Percentiles rank a stretch among this genome's conserved stretches.
phyloP scores from a whole-genome alignment of 345 rosid genomes.

The Syzygium aqueum region DNA sequence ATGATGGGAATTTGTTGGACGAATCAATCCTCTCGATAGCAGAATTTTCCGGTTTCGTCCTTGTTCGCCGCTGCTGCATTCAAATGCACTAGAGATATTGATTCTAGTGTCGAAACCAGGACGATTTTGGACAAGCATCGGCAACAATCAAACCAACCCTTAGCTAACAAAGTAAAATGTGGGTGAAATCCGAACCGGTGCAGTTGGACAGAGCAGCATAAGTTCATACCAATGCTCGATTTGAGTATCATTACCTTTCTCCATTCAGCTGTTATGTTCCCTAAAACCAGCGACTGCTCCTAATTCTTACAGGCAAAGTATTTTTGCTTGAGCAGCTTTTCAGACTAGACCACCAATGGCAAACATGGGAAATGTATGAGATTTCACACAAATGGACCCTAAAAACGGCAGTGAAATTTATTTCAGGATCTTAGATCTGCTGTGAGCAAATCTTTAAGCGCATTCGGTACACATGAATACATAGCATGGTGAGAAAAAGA shows the following conservation, averaged over 20 bases:
- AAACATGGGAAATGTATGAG: not conserved
- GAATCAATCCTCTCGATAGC: not conserved
- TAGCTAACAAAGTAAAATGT: not conserved
- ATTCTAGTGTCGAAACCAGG: not conserved
- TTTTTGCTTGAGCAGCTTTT: not conserved
- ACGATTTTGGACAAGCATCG: not conserved
- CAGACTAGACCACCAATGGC: not conserved
- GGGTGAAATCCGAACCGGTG: not conserved
- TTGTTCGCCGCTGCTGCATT: not conserved
- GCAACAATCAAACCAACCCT: not conserved
- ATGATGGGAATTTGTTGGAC: not conserved
- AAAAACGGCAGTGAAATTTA: not conserved
- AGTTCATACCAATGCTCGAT: not conserved
- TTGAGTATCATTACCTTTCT: not conserved
- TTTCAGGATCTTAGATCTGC: not conserved
- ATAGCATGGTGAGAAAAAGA: not conserved
- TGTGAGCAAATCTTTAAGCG: not conserved
- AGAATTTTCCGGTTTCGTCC: not conserved
- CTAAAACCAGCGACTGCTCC: not conserved
- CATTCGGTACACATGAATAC: not conserved
- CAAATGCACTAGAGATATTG: not conserved
- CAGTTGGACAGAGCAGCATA: not conserved
- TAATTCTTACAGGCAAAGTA: not conserved
- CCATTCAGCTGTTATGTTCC: not conserved
- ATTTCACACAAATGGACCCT: not conserved